Conservation (phyloP, 345 rosid species). For the Boechera divaricarpa region DNA sequence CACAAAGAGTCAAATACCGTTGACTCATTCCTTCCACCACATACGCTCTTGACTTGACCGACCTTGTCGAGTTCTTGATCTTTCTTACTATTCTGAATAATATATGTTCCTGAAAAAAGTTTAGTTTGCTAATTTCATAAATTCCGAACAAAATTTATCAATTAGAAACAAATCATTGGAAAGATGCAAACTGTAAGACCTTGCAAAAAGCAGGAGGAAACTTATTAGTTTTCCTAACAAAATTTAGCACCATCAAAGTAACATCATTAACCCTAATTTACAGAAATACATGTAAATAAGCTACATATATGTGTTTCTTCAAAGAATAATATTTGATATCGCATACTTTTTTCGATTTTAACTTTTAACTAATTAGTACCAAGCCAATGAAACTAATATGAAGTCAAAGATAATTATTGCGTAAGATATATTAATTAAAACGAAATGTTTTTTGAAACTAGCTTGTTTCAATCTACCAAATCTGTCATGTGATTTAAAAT, state of each 20-base stretch:
- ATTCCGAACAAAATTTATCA: background rate
- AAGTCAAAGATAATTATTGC: background rate
- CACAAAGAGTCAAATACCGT: background rate
- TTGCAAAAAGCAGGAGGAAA: background rate
- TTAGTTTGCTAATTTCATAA: background rate
- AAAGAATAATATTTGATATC: background rate
- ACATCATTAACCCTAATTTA: no score
- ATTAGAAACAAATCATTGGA: background rate
- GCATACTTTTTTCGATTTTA: background rate
- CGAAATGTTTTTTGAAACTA: background rate
- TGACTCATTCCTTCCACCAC: background rate
- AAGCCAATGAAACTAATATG: background rate
- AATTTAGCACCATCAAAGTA: no score
- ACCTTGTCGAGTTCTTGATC: background rate
- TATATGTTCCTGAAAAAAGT: background rate
- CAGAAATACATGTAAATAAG: no score
- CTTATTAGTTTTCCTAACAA: no score
- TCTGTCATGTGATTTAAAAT: background rate
- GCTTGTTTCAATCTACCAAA: slow-evolving; percentile 24
- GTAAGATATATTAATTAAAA: background rate
- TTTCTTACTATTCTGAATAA: background rate
- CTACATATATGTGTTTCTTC: background rate
- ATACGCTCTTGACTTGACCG: background rate
- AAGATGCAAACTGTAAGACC: background rate
- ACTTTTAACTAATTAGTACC: background rate